Evolutionary conservation across 805 yeast genomes (phyloP).

Genomic region (Priceomyces melissophilus): DNA sequence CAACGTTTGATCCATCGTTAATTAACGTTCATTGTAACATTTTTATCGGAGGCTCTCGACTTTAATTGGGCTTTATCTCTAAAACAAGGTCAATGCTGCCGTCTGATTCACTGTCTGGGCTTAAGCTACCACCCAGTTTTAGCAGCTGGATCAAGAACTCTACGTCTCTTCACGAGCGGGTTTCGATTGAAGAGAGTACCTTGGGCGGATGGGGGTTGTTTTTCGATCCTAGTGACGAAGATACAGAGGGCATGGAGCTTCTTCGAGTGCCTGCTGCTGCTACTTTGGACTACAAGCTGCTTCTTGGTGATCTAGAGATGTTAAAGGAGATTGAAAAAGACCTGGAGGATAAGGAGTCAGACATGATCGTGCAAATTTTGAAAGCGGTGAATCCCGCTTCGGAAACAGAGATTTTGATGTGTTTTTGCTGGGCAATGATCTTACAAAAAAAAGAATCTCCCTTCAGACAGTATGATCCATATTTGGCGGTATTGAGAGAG

Average conservation of each 20-base stretch:
- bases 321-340: constrained; percentile 14
- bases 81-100: too few relatives aligned
- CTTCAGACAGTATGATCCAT: constrained; percentile 9
- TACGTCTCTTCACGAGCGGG: not conserved
- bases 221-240: constrained; percentile 7
- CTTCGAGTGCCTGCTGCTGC: constrained; percentile 17
- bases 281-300: constrained; percentile 18
- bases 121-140: too few relatives aligned
- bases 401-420: constrained; percentile 26
- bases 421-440: constrained; percentile 24
- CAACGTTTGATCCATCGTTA: too few relatives aligned
- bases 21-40: too few relatives aligned
- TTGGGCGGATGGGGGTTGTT: constrained; percentile 34
- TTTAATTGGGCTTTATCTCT: too few relatives aligned
- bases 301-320: constrained; percentile 16
- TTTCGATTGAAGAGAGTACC: constrained; percentile 15
- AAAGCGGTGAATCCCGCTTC: constrained; percentile 18
- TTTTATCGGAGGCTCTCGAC: too few relatives aligned
- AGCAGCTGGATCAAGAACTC: too few relatives aligned
- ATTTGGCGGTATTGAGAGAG: constrained; percentile 17
- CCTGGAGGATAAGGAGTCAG: constrained; percentile 11
- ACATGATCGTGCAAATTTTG: constrained; percentile 18
- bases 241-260: constrained; percentile 11
- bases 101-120: too few relatives aligned
- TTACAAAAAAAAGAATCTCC: constrained; percentile 8